These are phyloP conservation scores for Boletus tylopilopsis DNA, from an alignment of 768 basidiomycete genomes.

Conservation along the genomic window DNA sequence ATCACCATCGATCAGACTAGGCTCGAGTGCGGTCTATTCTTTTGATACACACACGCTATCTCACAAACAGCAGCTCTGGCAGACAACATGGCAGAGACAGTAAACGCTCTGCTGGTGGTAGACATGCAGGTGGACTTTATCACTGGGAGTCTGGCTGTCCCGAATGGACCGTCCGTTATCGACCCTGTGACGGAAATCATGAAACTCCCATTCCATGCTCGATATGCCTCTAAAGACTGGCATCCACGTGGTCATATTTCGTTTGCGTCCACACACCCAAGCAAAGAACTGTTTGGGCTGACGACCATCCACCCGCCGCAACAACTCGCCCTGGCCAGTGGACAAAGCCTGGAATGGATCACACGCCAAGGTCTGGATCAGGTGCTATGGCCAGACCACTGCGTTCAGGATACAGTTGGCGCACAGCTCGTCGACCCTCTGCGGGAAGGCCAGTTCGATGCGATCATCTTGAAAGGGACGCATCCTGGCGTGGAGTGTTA, in stretches of 20 bases:
- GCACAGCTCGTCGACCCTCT: constrained; percentile 58
- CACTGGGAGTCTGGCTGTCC: constrained; percentile 67
- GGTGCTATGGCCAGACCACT: constrained; percentile 81
- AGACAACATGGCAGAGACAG: constrained; percentile 19
- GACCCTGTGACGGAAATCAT: constrained; percentile 56
- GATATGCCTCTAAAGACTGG: constrained; percentile 54
- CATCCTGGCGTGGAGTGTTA: constrained; percentile 68
- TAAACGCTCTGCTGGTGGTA: constrained; percentile 59
- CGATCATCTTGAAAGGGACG: constrained; percentile 51
- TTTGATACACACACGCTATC: not conserved
- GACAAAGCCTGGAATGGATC: constrained; percentile 17
- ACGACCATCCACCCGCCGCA: constrained; percentile 34
- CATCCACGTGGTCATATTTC: constrained; percentile 67
- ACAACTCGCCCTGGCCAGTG: constrained; percentile 30
- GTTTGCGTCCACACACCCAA: constrained; percentile 53
- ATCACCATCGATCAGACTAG: constrained; percentile 4
- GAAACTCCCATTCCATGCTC: constrained; percentile 46
- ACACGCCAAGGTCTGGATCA: constrained; percentile 37
- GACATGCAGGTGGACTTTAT: constrained; percentile 89
- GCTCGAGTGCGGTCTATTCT: not conserved
- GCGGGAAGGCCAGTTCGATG: constrained; percentile 37
- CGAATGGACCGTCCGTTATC: constrained; percentile 56
- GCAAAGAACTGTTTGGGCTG: constrained; percentile 36
- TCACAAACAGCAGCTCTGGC: not conserved
- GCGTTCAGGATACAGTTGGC: constrained; percentile 57